A percentile compares a stretch with the other conserved stretches of the same genome.
phyloP scores from a whole-genome alignment of 768 basidiomycete species.

The Suillus placidus region DNA sequence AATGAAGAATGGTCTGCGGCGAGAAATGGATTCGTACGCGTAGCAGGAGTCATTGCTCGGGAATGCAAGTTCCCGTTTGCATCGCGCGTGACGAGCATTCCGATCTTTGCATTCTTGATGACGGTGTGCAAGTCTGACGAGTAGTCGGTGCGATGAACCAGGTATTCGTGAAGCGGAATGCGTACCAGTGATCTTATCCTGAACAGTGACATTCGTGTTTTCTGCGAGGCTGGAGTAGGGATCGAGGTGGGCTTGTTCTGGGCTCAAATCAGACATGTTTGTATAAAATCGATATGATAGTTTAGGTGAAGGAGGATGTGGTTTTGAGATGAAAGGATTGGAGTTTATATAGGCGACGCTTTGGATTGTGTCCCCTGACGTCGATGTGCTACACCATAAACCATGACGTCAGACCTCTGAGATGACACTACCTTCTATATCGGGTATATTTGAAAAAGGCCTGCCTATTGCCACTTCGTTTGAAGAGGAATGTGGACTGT shows the following conservation, averaged over 20 bases:
- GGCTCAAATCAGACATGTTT: slow-evolving; percentile 17
- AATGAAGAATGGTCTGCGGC: not conserved
- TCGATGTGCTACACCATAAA: not conserved
- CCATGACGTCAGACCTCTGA: slow-evolving; percentile 2
- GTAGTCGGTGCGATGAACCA: not conserved
- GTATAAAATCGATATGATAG: slow-evolving; percentile 19
- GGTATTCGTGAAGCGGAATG: not conserved
- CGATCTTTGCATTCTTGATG: slow-evolving; percentile 61
- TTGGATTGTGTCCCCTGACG: not conserved
- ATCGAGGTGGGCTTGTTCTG: slow-evolving; percentile 53
- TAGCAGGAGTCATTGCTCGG: slow-evolving; percentile 77
- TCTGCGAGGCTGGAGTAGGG: slow-evolving; percentile 72
- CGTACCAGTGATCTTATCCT: slow-evolving; percentile 70
- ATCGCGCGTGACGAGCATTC: slow-evolving; percentile 79
- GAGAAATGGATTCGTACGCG: slow-evolving; percentile 45
- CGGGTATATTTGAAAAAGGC: not conserved
- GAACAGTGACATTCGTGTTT: slow-evolving; percentile 54
- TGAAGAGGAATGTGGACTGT: not conserved
- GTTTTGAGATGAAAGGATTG: not conserved
- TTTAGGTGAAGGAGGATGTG: not conserved
- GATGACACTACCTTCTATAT: not conserved
- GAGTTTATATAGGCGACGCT: slow-evolving; percentile 10
- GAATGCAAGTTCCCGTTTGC: slow-evolving; percentile 72
- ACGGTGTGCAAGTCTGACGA: slow-evolving; percentile 62
- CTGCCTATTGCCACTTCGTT: too few species aligned